Evolutionary conservation across 2,329 filamentous ascomycete genomes (phyloP).

Genomic region (Torrubiellomyces zombiae): DNA sequence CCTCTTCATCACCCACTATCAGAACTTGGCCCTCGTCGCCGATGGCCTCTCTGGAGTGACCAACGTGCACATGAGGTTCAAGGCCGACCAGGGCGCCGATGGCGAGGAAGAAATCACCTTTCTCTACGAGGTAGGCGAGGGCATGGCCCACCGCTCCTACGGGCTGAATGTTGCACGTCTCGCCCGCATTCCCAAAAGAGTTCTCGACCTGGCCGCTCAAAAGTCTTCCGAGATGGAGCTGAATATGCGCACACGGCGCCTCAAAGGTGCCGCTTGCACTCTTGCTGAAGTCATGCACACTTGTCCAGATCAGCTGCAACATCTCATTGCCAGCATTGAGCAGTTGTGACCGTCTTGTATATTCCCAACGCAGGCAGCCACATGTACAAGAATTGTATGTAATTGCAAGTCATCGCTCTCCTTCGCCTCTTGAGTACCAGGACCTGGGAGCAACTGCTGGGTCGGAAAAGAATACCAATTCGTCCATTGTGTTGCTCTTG

Average conservation of each 20-base stretch:
- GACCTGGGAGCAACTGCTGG: no score
- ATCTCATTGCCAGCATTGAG: slow-evolving; percentile 39
- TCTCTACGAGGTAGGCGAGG: slow-evolving; percentile 79
- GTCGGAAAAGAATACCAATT: no score
- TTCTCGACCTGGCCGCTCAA: slow-evolving; percentile 62
- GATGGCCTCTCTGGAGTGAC: slow-evolving; percentile 52
- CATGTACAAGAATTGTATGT: no score
- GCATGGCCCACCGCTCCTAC: slow-evolving; percentile 85
- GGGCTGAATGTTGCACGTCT: slow-evolving; percentile 84
- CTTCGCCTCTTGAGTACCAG: no score
- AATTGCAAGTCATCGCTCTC: no score
- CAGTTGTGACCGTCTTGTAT: slow-evolving; percentile 34
- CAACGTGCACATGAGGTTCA: slow-evolving; percentile 93
- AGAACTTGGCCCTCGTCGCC: slow-evolving; percentile 58
- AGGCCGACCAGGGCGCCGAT: slow-evolving; percentile 20
- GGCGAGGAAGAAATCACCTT: slow-evolving; percentile 76
- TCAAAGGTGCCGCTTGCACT: slow-evolving; percentile 31
- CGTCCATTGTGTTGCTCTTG: no score
- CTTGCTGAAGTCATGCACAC: slow-evolving; percentile 24
- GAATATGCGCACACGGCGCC: slow-evolving; percentile 44
- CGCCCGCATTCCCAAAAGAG: slow-evolving; percentile 59
- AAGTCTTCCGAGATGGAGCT: slow-evolving; percentile 73
- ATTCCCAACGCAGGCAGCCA: no score
- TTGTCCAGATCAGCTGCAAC: slow-evolving; percentile 27
- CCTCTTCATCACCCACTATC: slow-evolving; percentile 96